A percentile compares a stretch with the other conserved stretches of the same genome.
phyloP scores from a whole-genome alignment of 305 asterid species.

The Solanum aculeatissimum region DNA sequence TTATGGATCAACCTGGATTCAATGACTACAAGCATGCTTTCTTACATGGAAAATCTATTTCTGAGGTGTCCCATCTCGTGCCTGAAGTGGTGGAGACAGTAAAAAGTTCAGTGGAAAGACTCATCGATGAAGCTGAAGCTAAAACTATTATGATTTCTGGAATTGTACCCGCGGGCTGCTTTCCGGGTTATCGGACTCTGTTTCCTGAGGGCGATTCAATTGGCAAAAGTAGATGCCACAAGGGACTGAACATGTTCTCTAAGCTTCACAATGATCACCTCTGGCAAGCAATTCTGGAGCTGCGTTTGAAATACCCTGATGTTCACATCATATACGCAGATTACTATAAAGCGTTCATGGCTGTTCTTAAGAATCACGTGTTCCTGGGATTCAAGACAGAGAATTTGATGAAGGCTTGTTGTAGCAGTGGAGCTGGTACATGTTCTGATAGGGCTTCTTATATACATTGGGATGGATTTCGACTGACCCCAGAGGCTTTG shows the following conservation, averaged over 20 bases:
- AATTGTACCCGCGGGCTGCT: neutral
- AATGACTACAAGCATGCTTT: neutral
- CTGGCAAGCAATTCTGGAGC: neutral
- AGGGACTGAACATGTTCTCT: neutral
- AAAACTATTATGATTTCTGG: neutral
- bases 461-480: neutral
- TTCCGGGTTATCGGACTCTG: neutral
- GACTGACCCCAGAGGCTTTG: neutral
- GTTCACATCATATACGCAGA: neutral
- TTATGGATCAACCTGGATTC: neutral
- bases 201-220: neutral
- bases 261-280: neutral
- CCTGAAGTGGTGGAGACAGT: neutral
- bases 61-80: neutral
- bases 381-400: neutral
- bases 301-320: neutral
- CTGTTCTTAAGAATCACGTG: neutral
- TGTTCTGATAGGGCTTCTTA: neutral
- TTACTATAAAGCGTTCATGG: neutral
- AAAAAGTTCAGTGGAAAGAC: neutral
- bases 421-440: neutral
- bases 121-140: neutral
- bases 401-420: neutral
- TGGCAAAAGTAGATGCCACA: neutral
- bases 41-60: neutral